These are phyloP conservation scores for Cucurbita ficifolia DNA, from an alignment of 306 rosid species.

Conservation along the genomic window DNA sequence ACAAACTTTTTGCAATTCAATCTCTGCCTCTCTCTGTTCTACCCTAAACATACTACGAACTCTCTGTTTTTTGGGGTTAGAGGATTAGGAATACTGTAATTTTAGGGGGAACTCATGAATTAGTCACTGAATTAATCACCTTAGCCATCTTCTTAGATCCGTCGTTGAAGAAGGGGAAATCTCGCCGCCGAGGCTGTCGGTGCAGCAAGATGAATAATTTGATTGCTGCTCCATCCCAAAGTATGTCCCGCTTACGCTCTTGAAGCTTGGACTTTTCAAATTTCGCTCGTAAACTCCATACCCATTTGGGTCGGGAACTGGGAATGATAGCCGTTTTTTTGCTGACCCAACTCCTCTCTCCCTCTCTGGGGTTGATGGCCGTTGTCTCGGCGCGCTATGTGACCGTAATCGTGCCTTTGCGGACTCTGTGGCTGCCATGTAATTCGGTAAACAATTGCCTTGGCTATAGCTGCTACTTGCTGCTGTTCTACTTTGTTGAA, in stretches of 20 bases:
- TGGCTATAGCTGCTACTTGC: no score
- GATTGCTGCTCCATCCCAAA: slow-evolving; percentile 57
- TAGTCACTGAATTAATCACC: slow-evolving; percentile 17
- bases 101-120: not conserved
- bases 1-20: no score
- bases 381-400: slow-evolving; percentile 86
- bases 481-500: no score
- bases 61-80: not conserved
- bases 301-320: slow-evolving; percentile 42
- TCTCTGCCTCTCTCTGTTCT: no score
- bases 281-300: slow-evolving; percentile 50
- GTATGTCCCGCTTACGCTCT: slow-evolving; percentile 41
- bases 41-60: not conserved
- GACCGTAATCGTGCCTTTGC: slow-evolving; percentile 85
- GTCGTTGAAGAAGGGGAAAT: slow-evolving; percentile 79
- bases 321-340: slow-evolving; percentile 79
- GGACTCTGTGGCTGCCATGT: slow-evolving; percentile 96
- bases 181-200: slow-evolving; percentile 86
- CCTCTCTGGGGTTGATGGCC: slow-evolving; percentile 78
- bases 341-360: slow-evolving; percentile 60
- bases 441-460: slow-evolving; percentile 42
- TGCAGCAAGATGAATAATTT: slow-evolving; percentile 83
- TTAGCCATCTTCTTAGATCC: slow-evolving; percentile 77
- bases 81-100: no score
- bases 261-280: slow-evolving; percentile 86